Evolutionary conservation across 2,329 filamentous ascomycete species (phyloP).

Genomic region (Mycocentrospora acerina): DNA sequence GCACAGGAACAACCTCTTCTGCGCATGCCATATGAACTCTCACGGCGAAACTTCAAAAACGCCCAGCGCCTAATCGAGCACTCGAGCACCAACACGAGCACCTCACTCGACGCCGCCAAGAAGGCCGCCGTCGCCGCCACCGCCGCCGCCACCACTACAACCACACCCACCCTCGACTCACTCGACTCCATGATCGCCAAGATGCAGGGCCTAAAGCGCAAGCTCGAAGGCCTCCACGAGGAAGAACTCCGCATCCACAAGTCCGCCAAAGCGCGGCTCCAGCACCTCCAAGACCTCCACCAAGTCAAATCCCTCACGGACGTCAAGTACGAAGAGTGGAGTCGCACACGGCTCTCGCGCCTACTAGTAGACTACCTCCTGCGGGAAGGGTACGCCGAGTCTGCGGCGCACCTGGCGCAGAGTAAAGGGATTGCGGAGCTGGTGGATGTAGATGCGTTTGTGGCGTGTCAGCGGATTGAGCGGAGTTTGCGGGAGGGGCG

Average conservation of each 20-base stretch:
- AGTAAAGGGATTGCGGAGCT: conserved; percentile 77
- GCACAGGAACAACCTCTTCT: conserved; percentile 90
- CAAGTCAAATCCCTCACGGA: conserved; percentile 79
- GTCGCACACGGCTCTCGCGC: conserved; percentile 75
- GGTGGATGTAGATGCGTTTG: conserved; percentile 87
- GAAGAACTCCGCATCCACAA: conserved; percentile 78
- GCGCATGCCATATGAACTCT: conserved; percentile 86
- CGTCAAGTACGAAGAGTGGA: conserved; percentile 92
- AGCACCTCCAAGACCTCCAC: conserved; percentile 80
- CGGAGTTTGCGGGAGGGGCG: conserved; percentile 66
- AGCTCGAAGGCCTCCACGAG: conserved; percentile 73
- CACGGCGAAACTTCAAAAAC: conserved; percentile 90
- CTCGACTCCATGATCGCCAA: conserved; percentile 83
- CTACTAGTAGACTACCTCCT: conserved; percentile 91
- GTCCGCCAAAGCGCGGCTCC: conserved; percentile 73
- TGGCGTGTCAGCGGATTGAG: conserved; percentile 76
- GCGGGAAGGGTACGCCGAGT: conserved; percentile 77
- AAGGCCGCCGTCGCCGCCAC: conserved; percentile 61
- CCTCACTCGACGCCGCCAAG: conserved; percentile 55
- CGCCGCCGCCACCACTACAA: conserved; percentile 58
- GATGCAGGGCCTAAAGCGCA: conserved; percentile 85
- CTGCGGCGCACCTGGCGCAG: conserved; percentile 71
- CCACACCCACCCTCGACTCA: conserved; percentile 62
- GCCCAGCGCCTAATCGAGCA: conserved; percentile 76
- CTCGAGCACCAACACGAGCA: conserved; percentile 64